Conservation (phyloP, 257 asterid genomes). For the Avicennia marina region DNA sequence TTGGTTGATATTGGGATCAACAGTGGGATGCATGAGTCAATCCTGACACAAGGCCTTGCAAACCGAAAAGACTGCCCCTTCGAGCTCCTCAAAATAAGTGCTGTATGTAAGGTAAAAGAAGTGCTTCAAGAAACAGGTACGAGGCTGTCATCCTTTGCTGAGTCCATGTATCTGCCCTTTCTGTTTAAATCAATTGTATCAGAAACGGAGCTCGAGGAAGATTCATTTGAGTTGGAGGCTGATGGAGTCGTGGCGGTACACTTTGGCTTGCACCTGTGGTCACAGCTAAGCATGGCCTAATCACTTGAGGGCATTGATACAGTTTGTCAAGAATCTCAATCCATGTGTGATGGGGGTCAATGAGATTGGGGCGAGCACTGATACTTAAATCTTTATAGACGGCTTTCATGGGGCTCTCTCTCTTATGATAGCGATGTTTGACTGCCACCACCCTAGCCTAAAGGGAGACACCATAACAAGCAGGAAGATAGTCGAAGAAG, state of each 20-base stretch:
- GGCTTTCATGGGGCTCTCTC: conserved; percentile 24
- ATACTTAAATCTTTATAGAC: conserved; percentile 19
- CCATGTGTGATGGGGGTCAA: conserved; percentile 29
- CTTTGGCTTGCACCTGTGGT: conserved; percentile 18
- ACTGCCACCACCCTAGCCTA: conserved; percentile 29
- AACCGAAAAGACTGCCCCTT: conserved; percentile 5
- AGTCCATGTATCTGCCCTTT: conserved; percentile 26
- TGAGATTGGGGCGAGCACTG: conserved; percentile 29
- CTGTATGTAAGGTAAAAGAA: conserved; percentile 25
- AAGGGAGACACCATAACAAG: not conserved
- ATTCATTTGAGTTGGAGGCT: conserved; percentile 17
- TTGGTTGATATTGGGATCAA: conserved; percentile 30
- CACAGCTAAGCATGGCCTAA: conserved; percentile 24
- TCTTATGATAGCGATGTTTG: conserved; percentile 17
- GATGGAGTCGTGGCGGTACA: conserved; percentile 30
- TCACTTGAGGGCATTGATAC: conserved; percentile 15
- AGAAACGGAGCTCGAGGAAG: conserved; percentile 21
- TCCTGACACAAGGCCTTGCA: conserved; percentile 34
- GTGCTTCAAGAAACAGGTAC: conserved; percentile 27
- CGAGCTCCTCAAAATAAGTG: conserved; percentile 36
- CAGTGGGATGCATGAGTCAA: conserved; percentile 29
- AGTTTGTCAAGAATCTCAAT: conserved; percentile 18
- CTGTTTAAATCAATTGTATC: conserved; percentile 23
- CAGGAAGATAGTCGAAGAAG: conserved; percentile 25
- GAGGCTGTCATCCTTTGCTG: conserved; percentile 28